Base-by-base conservation (phyloP, 768 basidiomycete genomes). In the Phylloporus sp. region DNA sequence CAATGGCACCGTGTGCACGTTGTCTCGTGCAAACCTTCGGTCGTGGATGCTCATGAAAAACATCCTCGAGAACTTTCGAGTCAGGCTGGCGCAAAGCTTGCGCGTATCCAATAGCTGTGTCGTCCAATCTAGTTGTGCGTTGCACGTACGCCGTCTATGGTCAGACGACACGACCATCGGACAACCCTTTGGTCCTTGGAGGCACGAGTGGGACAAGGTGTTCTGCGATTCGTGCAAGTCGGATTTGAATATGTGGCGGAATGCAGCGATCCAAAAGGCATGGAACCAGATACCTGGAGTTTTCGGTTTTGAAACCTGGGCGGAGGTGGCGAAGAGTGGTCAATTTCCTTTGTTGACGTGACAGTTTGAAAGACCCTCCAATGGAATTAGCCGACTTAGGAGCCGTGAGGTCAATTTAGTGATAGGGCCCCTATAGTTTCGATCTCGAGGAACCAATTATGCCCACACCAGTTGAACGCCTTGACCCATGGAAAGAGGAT, bases 401-500 rank as follows among this genome's bases (percentile, higher is more conserved):
- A n/a, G n/a, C n/a, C n/a, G n/a, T n/a, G n/a, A n/a, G n/a, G n/a
- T n/a, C n/a, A n/a, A n/a, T n/a, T n/a, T n/a, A n/a, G n/a, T n/a
- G n/a, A n/a, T n/a, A n/a, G n/a, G n/a, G n/a, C n/a, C n/a, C n/a
- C n/a, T n/a, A n/a, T n/a, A n/a, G n/a, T n/a, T n/a, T n/a, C 26
- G 26, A 27, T 9, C 26, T 27, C 26, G 26, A 27, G 9, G 26
- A 27, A 8, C 26, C 26, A 8, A 33, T 10, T 34, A 48, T 48
- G 47, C 6, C 41, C 23, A 36, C 34, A 20, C 34, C 27, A 17
- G 4, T 17, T 10, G 24, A 34, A 17, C 31, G 15, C 31, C 1
- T 27, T 11, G 31, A 49, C 23, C 48, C 44, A 4, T 49, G 48
- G 46, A 37, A 24, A 20, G 52, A 62, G 0, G 64, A 67, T 24